Base-by-base conservation (phyloP, 2,329 filamentous ascomycete genomes). In the Calonectria multiphialidica region DNA sequence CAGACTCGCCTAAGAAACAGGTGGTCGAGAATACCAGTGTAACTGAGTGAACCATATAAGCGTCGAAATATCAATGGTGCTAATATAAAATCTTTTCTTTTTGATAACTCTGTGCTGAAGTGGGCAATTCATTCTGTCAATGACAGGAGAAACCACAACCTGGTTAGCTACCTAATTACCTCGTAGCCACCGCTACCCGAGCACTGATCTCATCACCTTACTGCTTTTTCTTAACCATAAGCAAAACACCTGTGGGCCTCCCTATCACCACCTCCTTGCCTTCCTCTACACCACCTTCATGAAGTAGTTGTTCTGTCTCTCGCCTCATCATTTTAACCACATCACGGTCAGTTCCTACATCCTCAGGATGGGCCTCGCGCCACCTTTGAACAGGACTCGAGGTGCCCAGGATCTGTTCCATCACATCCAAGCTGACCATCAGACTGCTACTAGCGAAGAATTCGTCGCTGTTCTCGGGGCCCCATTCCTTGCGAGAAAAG, bases 401-500 rank as follows among this genome's bases (percentile, higher is more conserved):
- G 0, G 86, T 87, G 1, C 77, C 77, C 8, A 86, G 42, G 7
- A 83, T 49, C 66, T 76, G 79, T 68, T 86, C 85, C 16, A 87
- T 55, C n/a, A 69, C 72, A 28, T 84, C 80, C 64, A 87, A 21
- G 3, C 76, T 77, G 5, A 78, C 66, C 13, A 42, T 77, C 65
- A 40, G 72, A 42, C 47, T 23, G 3, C 72, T 68, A 6, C 67
- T 72, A 2, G 72, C 73, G 45, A 79, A 82, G 68, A 82, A 82
- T n/a, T 80, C 66, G 3, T 80, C 79, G 15, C 35, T 47, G 1
- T 33, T 15, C 1, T 49, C 66, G 0, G 75, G 75, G 6, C 82
- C 80, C 87, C 87, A 90, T 12, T 87, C 84, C 67, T 81, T 83
- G 1, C 87, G 80, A 8, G 82, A 70, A 61, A 88, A 88, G 0